Evolutionary conservation across 129 eudicot genomes (phyloP), one percentile per base, ranked within the genome.

Genomic region (Heracleum sosnowskyi): DNA sequence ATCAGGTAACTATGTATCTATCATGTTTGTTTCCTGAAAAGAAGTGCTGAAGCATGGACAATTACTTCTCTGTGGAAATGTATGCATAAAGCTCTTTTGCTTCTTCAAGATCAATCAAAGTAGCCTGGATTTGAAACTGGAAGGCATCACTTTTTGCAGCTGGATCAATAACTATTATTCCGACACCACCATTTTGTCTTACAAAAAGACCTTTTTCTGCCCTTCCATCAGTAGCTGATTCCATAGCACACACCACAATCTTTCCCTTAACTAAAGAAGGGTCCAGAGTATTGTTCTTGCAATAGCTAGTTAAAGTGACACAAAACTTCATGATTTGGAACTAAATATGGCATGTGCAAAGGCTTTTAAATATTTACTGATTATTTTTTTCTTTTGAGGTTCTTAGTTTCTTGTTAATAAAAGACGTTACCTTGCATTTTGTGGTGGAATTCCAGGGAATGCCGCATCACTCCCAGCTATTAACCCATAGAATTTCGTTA

Each of bases 221-320:
- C 66, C 88, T 76, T 29, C 29, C 24, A 13, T 83, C 91, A 4
- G 33, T n/a, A 18, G 76, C 7, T 31, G 10, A 51, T 84, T 91
- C 92, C 22, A 85, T 77, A 29, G 31, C 76, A 79, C 96, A 91
- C 72, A 91, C 89, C 64, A 91, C 91, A 22, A 91, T 88, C 84
- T 80, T 86, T 68, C 91, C 96, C 80, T 82, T 88, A 39, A 88
- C 84, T 53, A 78, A 79, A 62, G 83, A 78, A 22, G 91, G 88
- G 82, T 83, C 92, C 49, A 91, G 39, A 6, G 92, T 86, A 46
- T 84, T 82, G 34, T 17, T 83, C 83, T 85, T 83, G 84, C 96
- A 91, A 31, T 85, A 86, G 84, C 96, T 91, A 82, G 34, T 47
- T 83, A 33, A 83, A 79, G 66, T 72, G 37, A 76, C 6, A 68